Conservation (phyloP, 495 filamentous ascomycete genomes). For the Staphylotrichum longicolle region DNA sequence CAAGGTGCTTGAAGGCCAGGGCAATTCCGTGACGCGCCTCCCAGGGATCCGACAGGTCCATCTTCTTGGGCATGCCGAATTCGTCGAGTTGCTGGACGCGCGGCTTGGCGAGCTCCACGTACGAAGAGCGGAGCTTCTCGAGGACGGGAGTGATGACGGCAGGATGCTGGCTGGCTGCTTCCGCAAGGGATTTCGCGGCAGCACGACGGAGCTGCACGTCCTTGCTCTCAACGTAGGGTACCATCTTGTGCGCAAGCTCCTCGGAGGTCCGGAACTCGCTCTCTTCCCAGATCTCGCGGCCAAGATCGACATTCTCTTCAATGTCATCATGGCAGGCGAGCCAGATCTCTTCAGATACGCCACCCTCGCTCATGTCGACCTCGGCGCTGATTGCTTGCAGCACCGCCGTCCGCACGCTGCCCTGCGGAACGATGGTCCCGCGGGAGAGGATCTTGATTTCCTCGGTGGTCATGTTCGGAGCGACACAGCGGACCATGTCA, state of each 20-base stretch:
- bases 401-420: constrained; percentile 76
- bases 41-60: constrained; percentile 83
- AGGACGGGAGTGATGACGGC: constrained; percentile 50
- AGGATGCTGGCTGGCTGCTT: constrained; percentile 60
- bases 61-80: constrained; percentile 88
- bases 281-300: constrained; percentile 88
- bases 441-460: constrained; percentile 71
- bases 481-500: constrained; percentile 76
- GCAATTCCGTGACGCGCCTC: constrained; percentile 84
- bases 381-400: constrained; percentile 89
- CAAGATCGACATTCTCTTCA: constrained; percentile 82
- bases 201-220: constrained; percentile 80
- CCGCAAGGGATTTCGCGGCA: constrained; percentile 77
- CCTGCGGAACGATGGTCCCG: constrained; percentile 73
- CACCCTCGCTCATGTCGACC: constrained; percentile 81
- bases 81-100: constrained; percentile 78
- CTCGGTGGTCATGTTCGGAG: constrained; percentile 64
- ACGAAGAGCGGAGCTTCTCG: constrained; percentile 61
- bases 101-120: constrained; percentile 74
- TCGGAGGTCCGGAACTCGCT: constrained; percentile 71
- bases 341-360: constrained; percentile 90
- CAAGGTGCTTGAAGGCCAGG: constrained; percentile 78
- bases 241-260: constrained; percentile 59
- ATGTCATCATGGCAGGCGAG: constrained; percentile 86
- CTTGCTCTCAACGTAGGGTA: constrained; percentile 74